A percentile compares a stretch with the other conserved stretches of the same genome.
Evolutionary conservation across 192 early-diverging fungal genomes (phyloP).

Genomic region (Coemansia sp.): DNA sequence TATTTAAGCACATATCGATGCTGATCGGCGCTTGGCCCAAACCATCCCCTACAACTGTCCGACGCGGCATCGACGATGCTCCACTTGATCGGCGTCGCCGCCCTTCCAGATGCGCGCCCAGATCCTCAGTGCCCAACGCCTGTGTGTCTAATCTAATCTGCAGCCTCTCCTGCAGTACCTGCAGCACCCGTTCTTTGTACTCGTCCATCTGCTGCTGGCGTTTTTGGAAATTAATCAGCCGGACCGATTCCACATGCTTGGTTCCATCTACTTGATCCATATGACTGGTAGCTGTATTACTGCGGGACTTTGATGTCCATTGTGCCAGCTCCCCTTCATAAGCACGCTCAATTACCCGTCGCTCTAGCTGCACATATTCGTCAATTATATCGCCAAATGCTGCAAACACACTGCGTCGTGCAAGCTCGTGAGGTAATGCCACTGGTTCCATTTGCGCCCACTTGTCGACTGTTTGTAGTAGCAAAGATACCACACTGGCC

Average conservation of each 20-base stretch:
- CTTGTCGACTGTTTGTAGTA: constrained; percentile 23
- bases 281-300: background rate
- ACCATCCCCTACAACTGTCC: constrained; percentile 37
- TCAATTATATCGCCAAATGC: constrained; percentile 36
- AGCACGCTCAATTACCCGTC: constrained; percentile 35
- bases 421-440: constrained; percentile 14
- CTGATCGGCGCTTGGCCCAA: constrained; percentile 36
- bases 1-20: constrained; percentile 78
- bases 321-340: constrained; percentile 27
- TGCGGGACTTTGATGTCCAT: constrained; percentile 18
- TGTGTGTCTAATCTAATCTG: constrained; percentile 6
- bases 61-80: constrained; percentile 10
- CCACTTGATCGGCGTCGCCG: constrained; percentile 11
- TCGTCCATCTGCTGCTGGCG: constrained; percentile 46
- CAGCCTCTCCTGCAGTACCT: constrained; percentile 25
- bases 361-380: constrained; percentile 43
- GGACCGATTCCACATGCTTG: constrained; percentile 1
- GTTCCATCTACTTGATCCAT: no score
- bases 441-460: constrained; percentile 34
- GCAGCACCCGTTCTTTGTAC: constrained; percentile 36
- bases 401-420: constrained; percentile 39
- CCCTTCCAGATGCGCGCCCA: background rate
- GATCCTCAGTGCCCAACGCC: background rate
- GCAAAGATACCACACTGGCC: constrained; percentile 27
- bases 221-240: constrained; percentile 28